Evolutionary conservation across 305 asterid species (phyloP).

Genomic region (Andrographis paniculata): DNA sequence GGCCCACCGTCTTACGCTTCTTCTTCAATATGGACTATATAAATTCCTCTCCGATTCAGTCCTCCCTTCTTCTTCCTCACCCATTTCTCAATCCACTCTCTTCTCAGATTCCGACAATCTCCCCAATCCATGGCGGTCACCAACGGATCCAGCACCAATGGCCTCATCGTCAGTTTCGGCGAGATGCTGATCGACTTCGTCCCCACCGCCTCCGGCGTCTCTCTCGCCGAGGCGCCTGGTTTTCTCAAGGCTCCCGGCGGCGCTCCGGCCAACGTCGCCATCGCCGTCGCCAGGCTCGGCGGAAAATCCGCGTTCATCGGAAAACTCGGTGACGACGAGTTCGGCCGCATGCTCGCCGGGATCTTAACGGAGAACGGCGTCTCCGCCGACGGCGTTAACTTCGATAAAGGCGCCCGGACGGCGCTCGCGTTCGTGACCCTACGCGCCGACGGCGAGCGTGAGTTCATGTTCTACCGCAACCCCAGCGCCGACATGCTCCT

Average conservation of each 20-base stretch:
- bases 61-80: too few relatives aligned
- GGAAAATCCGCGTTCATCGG: constrained; percentile 76
- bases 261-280: constrained; percentile 82
- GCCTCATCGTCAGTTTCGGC: constrained; percentile 72
- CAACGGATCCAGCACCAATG: constrained; percentile 1
- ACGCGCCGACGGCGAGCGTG: constrained; percentile 87
- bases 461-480: constrained; percentile 81
- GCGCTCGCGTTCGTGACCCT: constrained; percentile 90
- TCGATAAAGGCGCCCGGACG: constrained; percentile 73
- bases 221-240: constrained; percentile 82
- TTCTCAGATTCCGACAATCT: too few relatives aligned
- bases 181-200: constrained; percentile 92
- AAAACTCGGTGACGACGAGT: constrained; percentile 83
- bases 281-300: constrained; percentile 74
- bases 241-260: constrained; percentile 89
- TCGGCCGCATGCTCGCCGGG: constrained; percentile 87
- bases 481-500: constrained; percentile 89
- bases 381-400: constrained; percentile 52
- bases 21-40: too few relatives aligned
- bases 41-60: too few relatives aligned
- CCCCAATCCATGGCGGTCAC: neutral
- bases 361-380: constrained; percentile 71
- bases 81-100: too few relatives aligned
- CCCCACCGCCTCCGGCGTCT: constrained; percentile 85
- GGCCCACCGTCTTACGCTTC: too few relatives aligned